Evolutionary conservation across 2,329 filamentous ascomycete genomes (phyloP), one percentile per base, ranked within the genome.

Genomic region (Massarina eburnea): DNA sequence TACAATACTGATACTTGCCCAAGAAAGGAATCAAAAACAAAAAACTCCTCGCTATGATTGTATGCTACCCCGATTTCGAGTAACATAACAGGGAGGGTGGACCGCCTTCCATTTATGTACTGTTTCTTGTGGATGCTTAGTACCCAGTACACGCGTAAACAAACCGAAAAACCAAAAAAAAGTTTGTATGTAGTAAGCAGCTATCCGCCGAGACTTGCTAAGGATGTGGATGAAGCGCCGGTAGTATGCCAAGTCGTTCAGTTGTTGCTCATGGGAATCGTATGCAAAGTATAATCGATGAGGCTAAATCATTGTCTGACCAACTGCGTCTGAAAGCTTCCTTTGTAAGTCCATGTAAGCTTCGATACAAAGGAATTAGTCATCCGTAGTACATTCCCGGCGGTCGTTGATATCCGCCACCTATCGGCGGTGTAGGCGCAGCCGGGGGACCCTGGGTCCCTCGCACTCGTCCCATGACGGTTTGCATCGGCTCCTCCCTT

Each of bases 371-470:
- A 26, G 21, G 30, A 39, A 19, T 24, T 22, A 18, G 20, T 10
- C 1, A 1, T 9, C 6, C 24, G n/a, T 41, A 43, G 43, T 61
- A 66, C 18, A 57, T 51, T 3, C 47, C 57, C 15, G 63, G 58
- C 19, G 59, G 62, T 10, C 55, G 52, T 26, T 55, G 52, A 39
- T 59, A 66, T 4, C 57, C 58, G 15, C 58, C 59, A 38, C 61
- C 62, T 14, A 65, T 53, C 1, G 68, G 68, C 20, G 68, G 68
- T 17, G 63, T 66, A 19, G 68, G 66, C 27, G 63, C 68, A 15
- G 64, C 57, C 20, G 65, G 67, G 19, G 67, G 62, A 4, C 58
- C 62, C 40, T 57, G 56, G 57, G 60, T 55, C 29, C 59, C 27
- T 34, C 66, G 54, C 29, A 59, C 27, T 34, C 66, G 54, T 18